Conservation (phyloP, 352 stramenopile species). For the Peronosclerospora sorghi region DNA sequence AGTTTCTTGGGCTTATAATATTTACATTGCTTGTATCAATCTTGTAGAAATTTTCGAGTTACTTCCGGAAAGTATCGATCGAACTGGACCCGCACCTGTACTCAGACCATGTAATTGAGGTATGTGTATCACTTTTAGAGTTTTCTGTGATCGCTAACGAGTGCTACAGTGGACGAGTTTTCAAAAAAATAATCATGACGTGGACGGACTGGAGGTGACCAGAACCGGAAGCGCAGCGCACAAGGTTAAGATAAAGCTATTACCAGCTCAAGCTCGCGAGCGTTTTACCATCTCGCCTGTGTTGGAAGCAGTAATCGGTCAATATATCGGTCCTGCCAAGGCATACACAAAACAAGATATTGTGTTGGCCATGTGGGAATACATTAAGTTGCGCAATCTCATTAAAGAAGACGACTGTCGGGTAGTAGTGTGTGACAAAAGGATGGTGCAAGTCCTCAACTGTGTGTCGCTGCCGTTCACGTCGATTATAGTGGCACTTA, state of each 20-base stretch:
- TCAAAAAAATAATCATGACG: conserved; percentile 52
- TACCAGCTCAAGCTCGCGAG: conserved; percentile 43
- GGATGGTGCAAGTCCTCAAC: conserved; percentile 41
- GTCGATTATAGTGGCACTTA: conserved; percentile 55
- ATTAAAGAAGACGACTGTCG: conserved; percentile 79
- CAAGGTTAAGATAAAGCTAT: conserved; percentile 55
- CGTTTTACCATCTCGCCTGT: conserved; percentile 44
- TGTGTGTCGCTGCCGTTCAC: conserved; percentile 63
- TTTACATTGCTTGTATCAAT: background rate
- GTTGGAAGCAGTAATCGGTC: conserved; percentile 26
- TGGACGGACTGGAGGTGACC: conserved; percentile 46
- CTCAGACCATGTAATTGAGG: conserved; percentile 56
- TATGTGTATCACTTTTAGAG: conserved; percentile 2
- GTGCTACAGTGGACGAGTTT: conserved; percentile 58
- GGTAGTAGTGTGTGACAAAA: conserved; percentile 49
- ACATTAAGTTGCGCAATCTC: conserved; percentile 61
- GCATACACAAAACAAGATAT: conserved; percentile 63
- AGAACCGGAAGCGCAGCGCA: conserved; percentile 37
- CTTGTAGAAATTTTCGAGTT: conserved; percentile 59
- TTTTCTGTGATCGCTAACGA: background rate
- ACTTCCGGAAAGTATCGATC: conserved; percentile 68
- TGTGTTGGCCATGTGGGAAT: conserved; percentile 64
- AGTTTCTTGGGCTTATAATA: background rate
- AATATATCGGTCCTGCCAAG: conserved; percentile 31
- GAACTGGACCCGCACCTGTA: conserved; percentile 60